Evolutionary conservation across 2,329 filamentous ascomycete genomes (phyloP), one percentile per base, ranked within the genome.

Genomic region (Ascochyta lentis): DNA sequence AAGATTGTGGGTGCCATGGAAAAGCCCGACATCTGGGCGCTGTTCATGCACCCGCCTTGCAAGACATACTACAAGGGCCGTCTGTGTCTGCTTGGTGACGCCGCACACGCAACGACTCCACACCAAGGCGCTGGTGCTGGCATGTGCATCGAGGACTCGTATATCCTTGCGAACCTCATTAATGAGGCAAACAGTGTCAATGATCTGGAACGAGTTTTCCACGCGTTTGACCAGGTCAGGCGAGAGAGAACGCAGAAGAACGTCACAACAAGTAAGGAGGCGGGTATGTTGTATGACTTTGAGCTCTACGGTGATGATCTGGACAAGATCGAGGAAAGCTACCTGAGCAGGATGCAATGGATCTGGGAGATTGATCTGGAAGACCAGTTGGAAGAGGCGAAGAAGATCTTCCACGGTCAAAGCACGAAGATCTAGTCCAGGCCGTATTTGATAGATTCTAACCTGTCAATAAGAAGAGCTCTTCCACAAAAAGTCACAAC

Each of bases 81-180:
- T 2, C 69, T 84, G 0, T 81, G 80, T 41, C 61, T 86, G 3
- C 74, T 84, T 0, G 84, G 84, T 7, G 84, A 86, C 59, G 83
- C 84, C 0, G 84, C 84, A 4, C 84, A 86, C 59, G 83, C 84
- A 0, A 73, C 77, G 0, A 81, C 80, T 0, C 84, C 84, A 0
- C 82, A 85, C 66, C 79, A 83, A 9, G 84, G 84, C 3, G 79
- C 83, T 0, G 84, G 84, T 6, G 84, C 84, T 1, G 81, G 83
- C 3, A 80, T 82, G 64, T 83, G 82, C 13, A 78, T 86, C 50
- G 84, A 86, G 66, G 84, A 86, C 56, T 79, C 78, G 1, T 74
- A 67, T 23, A 67, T 74, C 16, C 53, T 74, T n/a, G 61, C 67
- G 10, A 65, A 55, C 13, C 27, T 74, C 34, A 47, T 73, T 43